These are phyloP conservation scores for Rhizophora mangle DNA, from an alignment of 345 rosid genomes.

Conservation along the genomic window DNA sequence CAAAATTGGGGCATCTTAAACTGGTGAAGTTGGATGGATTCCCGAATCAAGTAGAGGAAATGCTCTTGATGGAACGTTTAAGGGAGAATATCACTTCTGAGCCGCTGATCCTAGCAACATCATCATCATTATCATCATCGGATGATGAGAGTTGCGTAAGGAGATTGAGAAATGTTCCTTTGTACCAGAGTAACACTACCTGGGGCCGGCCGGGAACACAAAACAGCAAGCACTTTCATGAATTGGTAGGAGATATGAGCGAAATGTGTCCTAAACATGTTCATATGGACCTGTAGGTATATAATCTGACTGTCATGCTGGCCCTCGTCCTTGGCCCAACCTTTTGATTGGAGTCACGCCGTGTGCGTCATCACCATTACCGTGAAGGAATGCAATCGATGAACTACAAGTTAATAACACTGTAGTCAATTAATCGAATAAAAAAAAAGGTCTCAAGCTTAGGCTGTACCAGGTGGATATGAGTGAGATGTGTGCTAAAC, in stretches of 20 bases:
- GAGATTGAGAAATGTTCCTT: constrained; percentile 4
- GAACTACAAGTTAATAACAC: too few species aligned
- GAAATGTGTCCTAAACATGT: constrained; percentile 23
- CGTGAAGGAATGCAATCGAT: too few species aligned
- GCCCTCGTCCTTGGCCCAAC: too few species aligned
- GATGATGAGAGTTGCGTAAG: constrained; percentile 15
- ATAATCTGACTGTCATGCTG: too few species aligned
- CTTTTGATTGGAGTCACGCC: too few species aligned
- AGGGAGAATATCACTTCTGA: constrained; percentile 23
- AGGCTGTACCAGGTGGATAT: too few species aligned
- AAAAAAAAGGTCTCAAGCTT: too few species aligned
- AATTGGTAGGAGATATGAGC: constrained; percentile 5
- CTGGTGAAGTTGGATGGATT: constrained; percentile 48
- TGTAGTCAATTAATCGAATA: too few species aligned
- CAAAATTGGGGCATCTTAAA: constrained; percentile 30
- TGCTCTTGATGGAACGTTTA: constrained; percentile 27
- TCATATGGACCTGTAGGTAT: constrained; percentile 21
- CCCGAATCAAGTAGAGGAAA: constrained; percentile 25
- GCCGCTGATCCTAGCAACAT: constrained; percentile 27
- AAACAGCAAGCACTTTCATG: background rate
- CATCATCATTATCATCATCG: constrained; percentile 12
- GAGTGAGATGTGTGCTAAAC: too few species aligned
- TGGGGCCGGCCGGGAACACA: background rate
- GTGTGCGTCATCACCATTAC: too few species aligned
- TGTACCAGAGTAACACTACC: constrained; percentile 1